Percentiles rank a stretch among this genome's conserved stretches.
Evolutionary conservation across 2,329 filamentous ascomycete species (phyloP).

Genomic region (Chalara sp.): DNA sequence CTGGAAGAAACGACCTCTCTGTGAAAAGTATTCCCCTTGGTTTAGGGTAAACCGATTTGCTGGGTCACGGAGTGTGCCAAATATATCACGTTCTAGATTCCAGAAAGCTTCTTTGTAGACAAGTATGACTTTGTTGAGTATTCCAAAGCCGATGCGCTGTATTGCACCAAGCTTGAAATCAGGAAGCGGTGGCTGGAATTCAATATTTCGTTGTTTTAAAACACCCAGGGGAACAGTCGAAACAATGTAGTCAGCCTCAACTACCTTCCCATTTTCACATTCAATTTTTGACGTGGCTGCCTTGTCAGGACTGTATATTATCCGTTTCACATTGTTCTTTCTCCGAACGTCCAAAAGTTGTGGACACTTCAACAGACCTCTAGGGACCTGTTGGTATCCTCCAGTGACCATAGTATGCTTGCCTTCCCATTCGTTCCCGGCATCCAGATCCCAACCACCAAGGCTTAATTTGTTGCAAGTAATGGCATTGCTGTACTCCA

Average conservation of each 20-base stretch:
- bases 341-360: slow-evolving; percentile 70
- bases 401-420: slow-evolving; percentile 89
- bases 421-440: slow-evolving; percentile 95
- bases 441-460: slow-evolving; percentile 92
- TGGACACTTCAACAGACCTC: slow-evolving; percentile 74
- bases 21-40: slow-evolving; percentile 71
- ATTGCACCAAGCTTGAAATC: slow-evolving; percentile 79
- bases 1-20: slow-evolving; percentile 88
- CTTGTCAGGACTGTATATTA: slow-evolving; percentile 52
- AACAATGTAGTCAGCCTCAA: slow-evolving; percentile 87
- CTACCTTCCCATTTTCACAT: slow-evolving; percentile 67
- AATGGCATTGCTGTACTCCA: slow-evolving; percentile 94
- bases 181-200: slow-evolving; percentile 89
- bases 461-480: slow-evolving; percentile 84
- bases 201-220: slow-evolving; percentile 71
- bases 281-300: slow-evolving; percentile 51
- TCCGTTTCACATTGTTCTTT: slow-evolving; percentile 63
- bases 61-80: slow-evolving; percentile 79
- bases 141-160: slow-evolving; percentile 78
- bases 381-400: slow-evolving; percentile 89
- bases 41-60: slow-evolving; percentile 61
- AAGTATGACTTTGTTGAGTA: slow-evolving; percentile 91
- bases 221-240: slow-evolving; percentile 87
- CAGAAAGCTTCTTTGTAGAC: slow-evolving; percentile 89
- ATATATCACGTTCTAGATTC: slow-evolving; percentile 86